These are phyloP conservation scores for Tylopilus rubrobrunneus DNA, from an alignment of 768 basidiomycete genomes.

Conservation along the genomic window DNA sequence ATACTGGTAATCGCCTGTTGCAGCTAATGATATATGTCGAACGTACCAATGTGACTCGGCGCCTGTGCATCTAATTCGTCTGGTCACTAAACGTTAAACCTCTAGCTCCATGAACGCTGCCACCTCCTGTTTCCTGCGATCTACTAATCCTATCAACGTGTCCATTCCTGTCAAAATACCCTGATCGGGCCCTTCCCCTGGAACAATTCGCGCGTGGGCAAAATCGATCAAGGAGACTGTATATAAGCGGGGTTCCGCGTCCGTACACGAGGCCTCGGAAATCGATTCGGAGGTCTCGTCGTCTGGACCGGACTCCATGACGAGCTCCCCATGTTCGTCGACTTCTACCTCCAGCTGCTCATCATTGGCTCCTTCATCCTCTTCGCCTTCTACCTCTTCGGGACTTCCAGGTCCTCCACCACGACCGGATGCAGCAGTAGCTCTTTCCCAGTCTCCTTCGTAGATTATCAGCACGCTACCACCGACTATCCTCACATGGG, in stretches of 20 bases:
- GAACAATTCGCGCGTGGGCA: conserved; percentile 72
- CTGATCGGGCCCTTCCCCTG: conserved; percentile 73
- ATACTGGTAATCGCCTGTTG: neutral
- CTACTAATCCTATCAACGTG: conserved; percentile 59
- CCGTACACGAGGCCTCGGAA: conserved; percentile 36
- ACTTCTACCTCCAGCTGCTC: conserved; percentile 37
- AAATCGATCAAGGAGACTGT: conserved; percentile 89
- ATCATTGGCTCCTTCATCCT: conserved; percentile 36
- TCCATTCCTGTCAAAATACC: conserved; percentile 74
- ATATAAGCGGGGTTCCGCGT: conserved; percentile 31
- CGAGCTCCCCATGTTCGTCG: conserved; percentile 25
- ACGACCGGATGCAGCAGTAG: conserved; percentile 30
- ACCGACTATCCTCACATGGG: conserved; percentile 80
- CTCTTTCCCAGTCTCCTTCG: conserved; percentile 53
- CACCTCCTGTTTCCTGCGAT: conserved; percentile 50
- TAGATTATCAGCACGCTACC: conserved; percentile 80
- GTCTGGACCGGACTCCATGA: conserved; percentile 19
- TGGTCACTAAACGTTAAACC: neutral
- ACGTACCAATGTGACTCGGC: neutral
- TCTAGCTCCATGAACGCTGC: neutral
- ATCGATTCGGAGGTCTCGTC: conserved; percentile 15
- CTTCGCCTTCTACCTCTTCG: conserved; percentile 28
- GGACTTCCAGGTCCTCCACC: conserved; percentile 28
- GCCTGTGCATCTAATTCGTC: neutral
- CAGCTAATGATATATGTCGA: neutral